Base-by-base conservation (phyloP, 495 filamentous ascomycete species). In the Penicillium paxilli region DNA sequence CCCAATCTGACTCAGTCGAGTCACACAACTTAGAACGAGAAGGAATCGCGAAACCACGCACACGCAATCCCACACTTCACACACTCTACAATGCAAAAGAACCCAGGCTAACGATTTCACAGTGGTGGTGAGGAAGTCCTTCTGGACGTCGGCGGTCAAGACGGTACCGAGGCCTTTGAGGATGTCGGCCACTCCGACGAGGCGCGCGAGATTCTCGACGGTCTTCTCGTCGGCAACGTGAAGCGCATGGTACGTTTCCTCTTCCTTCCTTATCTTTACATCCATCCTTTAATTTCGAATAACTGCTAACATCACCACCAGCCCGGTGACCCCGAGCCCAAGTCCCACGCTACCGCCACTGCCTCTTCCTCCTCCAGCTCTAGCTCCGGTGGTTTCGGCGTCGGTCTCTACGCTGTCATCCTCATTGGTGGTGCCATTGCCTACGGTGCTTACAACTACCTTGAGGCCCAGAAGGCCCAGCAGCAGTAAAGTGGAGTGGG, bases 151-250 rank as follows among this genome's bases (percentile, higher is more conserved):
- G 94, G 80, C 65, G 94, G 94, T 66, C 91, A 96, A 76, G 94
- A 99, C 76, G 89, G 91, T 62, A 96, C 94, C 63, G 95, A 98
- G 75, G 92, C 94, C 51, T 99, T 99, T 71, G 94, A 99, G 80
- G 95, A 99, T 75, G 95, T 99, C 70, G 95, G 95, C 57, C 95
- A 99, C 87, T 94, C 89, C 71, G 95, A 99, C 72, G 95, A 99
- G 80, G 95, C 95, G 54, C 87, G 95, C 47, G 91, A 97, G 79
- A 92, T 96, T 65, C 85, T 99, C 16, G 82, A 87, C 21, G 84
- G 86, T 58, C 77, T 96, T 56, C 75, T 86, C 26, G 85, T 96
- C 57, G 94, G 91, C 49, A 83, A 59, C 23, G 75, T 99, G 61
- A 96, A 96, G 84, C 84, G 92, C 70, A 70, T 86, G 80, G 93